Percentiles rank a stretch among this genome's conserved stretches.
phyloP scores from a whole-genome alignment of 2,329 filamentous ascomycete species.

The Cercospora sp. region DNA sequence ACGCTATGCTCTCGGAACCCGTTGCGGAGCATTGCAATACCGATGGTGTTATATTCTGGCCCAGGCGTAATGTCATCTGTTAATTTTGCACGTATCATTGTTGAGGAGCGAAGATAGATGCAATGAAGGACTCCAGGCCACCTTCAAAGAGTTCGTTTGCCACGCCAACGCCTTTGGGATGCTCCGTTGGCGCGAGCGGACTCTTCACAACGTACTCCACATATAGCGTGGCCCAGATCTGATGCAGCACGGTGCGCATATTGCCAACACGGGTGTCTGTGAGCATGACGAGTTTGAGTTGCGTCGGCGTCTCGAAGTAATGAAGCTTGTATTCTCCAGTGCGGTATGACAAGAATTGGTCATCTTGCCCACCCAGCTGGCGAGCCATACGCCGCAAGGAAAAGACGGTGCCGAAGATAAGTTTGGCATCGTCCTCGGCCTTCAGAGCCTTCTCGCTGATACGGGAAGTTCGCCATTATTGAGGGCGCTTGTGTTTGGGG shows the following conservation, averaged over 20 bases:
- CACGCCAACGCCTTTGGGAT: slow-evolving; percentile 62
- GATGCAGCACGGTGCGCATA: slow-evolving; percentile 91
- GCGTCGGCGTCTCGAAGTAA: slow-evolving; percentile 97
- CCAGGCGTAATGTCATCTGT: neutral
- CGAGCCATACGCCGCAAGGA: slow-evolving; percentile 94
- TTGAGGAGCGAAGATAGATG: slow-evolving; percentile 24
- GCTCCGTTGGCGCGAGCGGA: slow-evolving; percentile 61
- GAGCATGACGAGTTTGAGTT: slow-evolving; percentile 93
- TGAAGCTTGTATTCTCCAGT: slow-evolving; percentile 97
- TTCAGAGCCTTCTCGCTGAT: slow-evolving; percentile 26
- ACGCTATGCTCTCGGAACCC: neutral
- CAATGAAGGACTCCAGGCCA: slow-evolving; percentile 73
- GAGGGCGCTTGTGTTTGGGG: slow-evolving; percentile 16
- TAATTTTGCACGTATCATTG: neutral
- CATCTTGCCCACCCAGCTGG: slow-evolving; percentile 90
- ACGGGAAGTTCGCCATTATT: slow-evolving; percentile 18
- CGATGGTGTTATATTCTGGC: neutral
- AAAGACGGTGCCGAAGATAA: slow-evolving; percentile 96
- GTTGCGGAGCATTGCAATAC: neutral
- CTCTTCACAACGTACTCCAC: slow-evolving; percentile 84
- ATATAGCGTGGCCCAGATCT: slow-evolving; percentile 98
- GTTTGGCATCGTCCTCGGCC: slow-evolving; percentile 80
- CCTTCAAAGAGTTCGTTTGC: slow-evolving; percentile 66
- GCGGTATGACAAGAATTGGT: slow-evolving; percentile 88
- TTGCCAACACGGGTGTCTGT: slow-evolving; percentile 74